These are phyloP conservation scores for Tephrocybe sp. DNA, from an alignment of 768 basidiomycete genomes.

Conservation along the genomic window DNA sequence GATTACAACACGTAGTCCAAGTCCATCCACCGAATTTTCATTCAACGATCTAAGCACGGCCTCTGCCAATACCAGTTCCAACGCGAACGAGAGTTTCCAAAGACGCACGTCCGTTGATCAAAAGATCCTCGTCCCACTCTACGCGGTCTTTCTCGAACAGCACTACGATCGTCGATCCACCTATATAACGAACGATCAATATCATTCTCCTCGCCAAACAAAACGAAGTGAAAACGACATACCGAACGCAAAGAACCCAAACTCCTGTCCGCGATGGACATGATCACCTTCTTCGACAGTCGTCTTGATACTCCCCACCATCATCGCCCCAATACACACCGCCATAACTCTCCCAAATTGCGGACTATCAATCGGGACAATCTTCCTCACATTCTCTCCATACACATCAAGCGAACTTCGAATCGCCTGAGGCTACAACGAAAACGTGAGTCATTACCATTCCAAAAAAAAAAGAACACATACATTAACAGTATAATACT, in stretches of 20 bases:
- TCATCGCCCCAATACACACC: slow-evolving; percentile 92
- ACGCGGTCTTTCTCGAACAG: slow-evolving; percentile 84
- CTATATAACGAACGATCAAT: slow-evolving; percentile 31
- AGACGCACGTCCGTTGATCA: slow-evolving; percentile 81
- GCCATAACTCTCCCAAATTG: slow-evolving; percentile 91
- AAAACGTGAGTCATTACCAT: too few relatives aligned
- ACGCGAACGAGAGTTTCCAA: slow-evolving; percentile 88
- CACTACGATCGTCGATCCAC: slow-evolving; percentile 89
- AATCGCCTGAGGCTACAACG: slow-evolving; percentile 89
- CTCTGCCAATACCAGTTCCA: slow-evolving; percentile 76
- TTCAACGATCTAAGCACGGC: too few relatives aligned
- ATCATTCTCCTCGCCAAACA: not conserved
- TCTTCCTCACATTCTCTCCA: slow-evolving; percentile 90
- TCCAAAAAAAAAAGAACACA: slow-evolving; percentile 23
- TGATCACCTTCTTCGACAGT: slow-evolving; percentile 83
- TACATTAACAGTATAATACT: slow-evolving; percentile 96
- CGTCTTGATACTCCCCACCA: slow-evolving; percentile 88
- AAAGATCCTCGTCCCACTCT: slow-evolving; percentile 88
- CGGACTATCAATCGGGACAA: slow-evolving; percentile 87
- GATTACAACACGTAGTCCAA: too few relatives aligned
- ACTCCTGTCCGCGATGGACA: slow-evolving; percentile 83
- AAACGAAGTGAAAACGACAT: slow-evolving; percentile 21
- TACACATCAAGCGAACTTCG: slow-evolving; percentile 88
- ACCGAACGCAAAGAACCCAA: slow-evolving; percentile 97
- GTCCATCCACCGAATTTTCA: too few relatives aligned